Evolutionary conservation across 2,329 filamentous ascomycete genomes (phyloP).

Genomic region (Myotisia sp.): DNA sequence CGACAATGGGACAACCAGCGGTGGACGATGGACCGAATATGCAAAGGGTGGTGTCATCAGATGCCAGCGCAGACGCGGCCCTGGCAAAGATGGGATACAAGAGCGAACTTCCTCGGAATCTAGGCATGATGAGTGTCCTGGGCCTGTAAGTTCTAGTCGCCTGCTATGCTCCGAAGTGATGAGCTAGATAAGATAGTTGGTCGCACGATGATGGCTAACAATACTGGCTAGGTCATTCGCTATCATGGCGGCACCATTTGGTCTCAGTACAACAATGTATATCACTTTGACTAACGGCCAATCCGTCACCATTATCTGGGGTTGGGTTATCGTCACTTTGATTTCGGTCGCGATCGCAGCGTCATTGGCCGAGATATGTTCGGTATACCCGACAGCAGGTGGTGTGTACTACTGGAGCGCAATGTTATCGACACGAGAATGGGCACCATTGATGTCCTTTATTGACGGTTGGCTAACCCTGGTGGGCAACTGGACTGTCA

Average conservation of each 20-base stretch:
- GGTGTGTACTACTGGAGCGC: conserved; percentile 60
- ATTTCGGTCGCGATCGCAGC: conserved; percentile 51
- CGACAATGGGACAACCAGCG: background rate
- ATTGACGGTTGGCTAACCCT: conserved; percentile 59
- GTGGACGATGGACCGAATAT: conserved; percentile 1
- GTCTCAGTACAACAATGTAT: conserved; percentile 53
- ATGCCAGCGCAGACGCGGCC: conserved; percentile 41
- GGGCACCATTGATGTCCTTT: conserved; percentile 53
- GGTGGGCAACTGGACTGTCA: conserved; percentile 60
- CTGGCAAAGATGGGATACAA: conserved; percentile 55
- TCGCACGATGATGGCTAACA: too few species aligned
- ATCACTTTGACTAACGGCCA: conserved; percentile 56
- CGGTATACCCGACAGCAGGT: conserved; percentile 53
- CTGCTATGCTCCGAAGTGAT: too few species aligned
- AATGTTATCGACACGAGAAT: conserved; percentile 51
- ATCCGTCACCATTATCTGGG: conserved; percentile 54
- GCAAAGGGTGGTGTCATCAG: conserved; percentile 8
- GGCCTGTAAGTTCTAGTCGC: conserved; percentile 38
- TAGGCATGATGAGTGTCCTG: conserved; percentile 56
- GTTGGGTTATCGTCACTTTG: conserved; percentile 52
- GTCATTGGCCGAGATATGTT: conserved; percentile 55
- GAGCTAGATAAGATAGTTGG: too few species aligned
- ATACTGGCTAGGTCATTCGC: conserved; percentile 51
- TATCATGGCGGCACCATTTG: conserved; percentile 60
- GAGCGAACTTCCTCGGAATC: conserved; percentile 49